Percentiles rank a stretch among this genome's conserved stretches.
phyloP scores from a whole-genome alignment of 2,329 filamentous ascomycete genomes.

The Tolypocladium ovalisporum region DNA sequence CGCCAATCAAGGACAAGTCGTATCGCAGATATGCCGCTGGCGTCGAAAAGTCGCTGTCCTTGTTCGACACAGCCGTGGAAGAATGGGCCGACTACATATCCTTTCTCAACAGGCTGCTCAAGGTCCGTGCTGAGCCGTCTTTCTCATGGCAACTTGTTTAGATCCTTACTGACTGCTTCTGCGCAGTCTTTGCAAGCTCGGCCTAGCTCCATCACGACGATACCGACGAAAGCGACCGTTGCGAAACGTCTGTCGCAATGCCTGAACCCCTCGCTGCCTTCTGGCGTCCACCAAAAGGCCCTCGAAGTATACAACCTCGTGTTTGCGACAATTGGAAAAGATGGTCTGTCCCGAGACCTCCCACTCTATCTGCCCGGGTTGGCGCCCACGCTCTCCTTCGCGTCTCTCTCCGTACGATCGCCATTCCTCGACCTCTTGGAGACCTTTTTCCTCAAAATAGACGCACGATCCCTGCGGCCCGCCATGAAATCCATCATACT shows the following conservation, averaged over 20 bases:
- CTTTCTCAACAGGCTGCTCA: slow-evolving; percentile 81
- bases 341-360: slow-evolving; percentile 71
- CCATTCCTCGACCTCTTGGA: slow-evolving; percentile 79
- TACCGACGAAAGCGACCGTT: slow-evolving; percentile 74
- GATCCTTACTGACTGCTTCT: background rate
- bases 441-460: slow-evolving; percentile 62
- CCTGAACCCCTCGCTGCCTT: slow-evolving; percentile 83
- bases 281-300: slow-evolving; percentile 94
- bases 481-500: slow-evolving; percentile 85
- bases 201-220: slow-evolving; percentile 55
- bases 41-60: slow-evolving; percentile 74
- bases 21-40: slow-evolving; percentile 84
- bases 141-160: background rate
- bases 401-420: slow-evolving; percentile 80
- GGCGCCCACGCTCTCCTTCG: slow-evolving; percentile 82
- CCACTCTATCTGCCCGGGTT: slow-evolving; percentile 84
- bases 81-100: slow-evolving; percentile 99
- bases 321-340: slow-evolving; percentile 73
- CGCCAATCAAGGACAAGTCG: slow-evolving; percentile 48
- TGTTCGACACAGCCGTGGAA: slow-evolving; percentile 88
- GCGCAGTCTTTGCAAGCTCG: slow-evolving; percentile 76
- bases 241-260: slow-evolving; percentile 92
- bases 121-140: slow-evolving; percentile 40
- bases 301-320: slow-evolving; percentile 88
- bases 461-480: slow-evolving; percentile 63